Conservation (phyloP, 345 rosid genomes). For the Geranium brycei region DNA sequence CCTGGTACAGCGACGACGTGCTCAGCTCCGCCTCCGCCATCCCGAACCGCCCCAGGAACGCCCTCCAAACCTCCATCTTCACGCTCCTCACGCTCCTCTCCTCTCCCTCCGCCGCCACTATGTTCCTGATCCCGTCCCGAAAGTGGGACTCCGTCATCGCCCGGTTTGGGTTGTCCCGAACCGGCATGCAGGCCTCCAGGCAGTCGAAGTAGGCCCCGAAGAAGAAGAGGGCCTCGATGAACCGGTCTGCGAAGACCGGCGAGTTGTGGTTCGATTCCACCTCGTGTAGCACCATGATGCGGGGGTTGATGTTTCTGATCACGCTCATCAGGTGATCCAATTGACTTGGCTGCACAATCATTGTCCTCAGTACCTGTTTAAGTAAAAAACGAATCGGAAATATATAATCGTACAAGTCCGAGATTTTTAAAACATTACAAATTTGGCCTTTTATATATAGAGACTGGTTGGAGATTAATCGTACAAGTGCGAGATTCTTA, state of each 20-base stretch:
- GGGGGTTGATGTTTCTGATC: slow-evolving; percentile 15
- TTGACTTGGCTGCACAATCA: slow-evolving; percentile 8
- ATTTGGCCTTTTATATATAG: too few relatives aligned
- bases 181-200: slow-evolving; percentile 14
- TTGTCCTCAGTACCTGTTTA: neutral
- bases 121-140: slow-evolving; percentile 12
- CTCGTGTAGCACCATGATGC: slow-evolving; percentile 16
- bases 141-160: slow-evolving; percentile 4
- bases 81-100: slow-evolving; percentile 17
- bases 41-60: slow-evolving; percentile 15
- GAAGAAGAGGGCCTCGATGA: slow-evolving; percentile 14
- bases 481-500: too few relatives aligned
- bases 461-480: too few relatives aligned
- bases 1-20: slow-evolving; percentile 17
- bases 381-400: too few relatives aligned
- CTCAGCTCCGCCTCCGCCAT: slow-evolving; percentile 23
- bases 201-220: slow-evolving; percentile 21
- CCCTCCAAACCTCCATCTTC: slow-evolving; percentile 22
- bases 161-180: slow-evolving; percentile 11
- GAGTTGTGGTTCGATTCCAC: slow-evolving; percentile 17
- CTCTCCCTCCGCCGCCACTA: slow-evolving; percentile 20
- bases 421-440: too few relatives aligned
- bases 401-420: too few relatives aligned
- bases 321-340: slow-evolving; percentile 14
- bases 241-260: slow-evolving; percentile 13